Percentiles rank a stretch among this genome's conserved stretches.
Conservation (phyloP, 208 protist genomes). For the Crithidia brevicula region DNA sequence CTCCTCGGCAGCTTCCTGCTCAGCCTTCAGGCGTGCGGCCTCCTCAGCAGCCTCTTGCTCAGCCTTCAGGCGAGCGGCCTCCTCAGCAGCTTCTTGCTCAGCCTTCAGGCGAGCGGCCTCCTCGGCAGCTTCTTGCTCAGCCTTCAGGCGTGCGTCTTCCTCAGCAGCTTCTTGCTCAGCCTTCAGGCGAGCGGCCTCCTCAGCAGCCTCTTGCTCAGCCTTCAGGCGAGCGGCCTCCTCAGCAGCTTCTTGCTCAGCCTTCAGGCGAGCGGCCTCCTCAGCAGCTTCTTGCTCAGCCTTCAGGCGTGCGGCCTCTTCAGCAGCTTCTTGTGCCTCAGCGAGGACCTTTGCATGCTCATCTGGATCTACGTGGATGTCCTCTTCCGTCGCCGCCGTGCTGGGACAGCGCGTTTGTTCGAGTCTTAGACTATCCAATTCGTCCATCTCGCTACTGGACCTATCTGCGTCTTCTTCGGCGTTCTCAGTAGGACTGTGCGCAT, state of each 20-base stretch:
- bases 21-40: not conserved
- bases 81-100: not conserved
- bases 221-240: not conserved
- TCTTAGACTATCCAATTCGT: not conserved
- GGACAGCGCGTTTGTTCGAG: not conserved
- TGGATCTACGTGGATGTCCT: not conserved
- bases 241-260: constrained; percentile 4
- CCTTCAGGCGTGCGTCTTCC: not conserved
- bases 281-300: not conserved
- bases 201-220: constrained; percentile 14
- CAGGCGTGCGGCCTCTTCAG: constrained; percentile 8
- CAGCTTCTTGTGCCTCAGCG: constrained; percentile 5
- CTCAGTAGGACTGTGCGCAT: too few relatives aligned
- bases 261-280: constrained; percentile 8
- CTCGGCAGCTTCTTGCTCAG: constrained; percentile 3
- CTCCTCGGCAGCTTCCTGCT: not conserved
- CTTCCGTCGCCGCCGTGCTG: constrained; percentile 2
- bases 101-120: constrained; percentile 1
- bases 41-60: constrained; percentile 8
- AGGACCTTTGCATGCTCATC: not conserved
- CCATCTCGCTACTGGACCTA: not conserved
- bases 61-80: not conserved
- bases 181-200: constrained; percentile 12
- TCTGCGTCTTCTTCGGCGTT: too few relatives aligned
- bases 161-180: not conserved